Conservation (phyloP, 768 basidiomycete genomes). For the Termitomyces sp. region DNA sequence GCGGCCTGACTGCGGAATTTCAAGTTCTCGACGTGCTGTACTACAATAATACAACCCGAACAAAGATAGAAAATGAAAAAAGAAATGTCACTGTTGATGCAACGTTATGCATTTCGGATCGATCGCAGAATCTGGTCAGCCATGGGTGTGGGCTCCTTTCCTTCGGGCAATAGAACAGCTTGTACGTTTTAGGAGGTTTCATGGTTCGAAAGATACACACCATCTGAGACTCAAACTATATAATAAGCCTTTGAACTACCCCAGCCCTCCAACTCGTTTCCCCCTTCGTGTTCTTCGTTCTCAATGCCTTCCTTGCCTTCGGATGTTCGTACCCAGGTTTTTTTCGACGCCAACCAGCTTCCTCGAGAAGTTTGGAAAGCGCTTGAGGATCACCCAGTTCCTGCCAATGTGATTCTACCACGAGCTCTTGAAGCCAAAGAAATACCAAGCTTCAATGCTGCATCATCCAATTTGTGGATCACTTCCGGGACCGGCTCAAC, state of each 20-base stretch:
- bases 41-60: too few species aligned
- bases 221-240: background rate
- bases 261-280: background rate
- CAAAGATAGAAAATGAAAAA: background rate
- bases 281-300: background rate
- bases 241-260: background rate
- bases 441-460: background rate
- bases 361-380: constrained; percentile 33
- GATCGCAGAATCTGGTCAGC: too few species aligned
- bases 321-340: constrained; percentile 10
- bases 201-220: constrained; percentile 1
- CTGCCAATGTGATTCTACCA: constrained; percentile 42
- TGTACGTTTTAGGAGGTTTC: background rate
- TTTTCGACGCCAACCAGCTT: constrained; percentile 29
- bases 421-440: constrained; percentile 26
- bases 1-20: too few species aligned
- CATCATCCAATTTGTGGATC: constrained; percentile 32
- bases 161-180: background rate
- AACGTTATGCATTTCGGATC: too few species aligned
- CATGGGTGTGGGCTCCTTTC: background rate
- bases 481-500: constrained; percentile 16
- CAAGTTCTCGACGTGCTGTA: too few species aligned
- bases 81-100: background rate
- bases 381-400: constrained; percentile 31
- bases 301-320: constrained; percentile 12